Base-by-base conservation (phyloP, 768 basidiomycete species). In the Lactarius quietus region DNA sequence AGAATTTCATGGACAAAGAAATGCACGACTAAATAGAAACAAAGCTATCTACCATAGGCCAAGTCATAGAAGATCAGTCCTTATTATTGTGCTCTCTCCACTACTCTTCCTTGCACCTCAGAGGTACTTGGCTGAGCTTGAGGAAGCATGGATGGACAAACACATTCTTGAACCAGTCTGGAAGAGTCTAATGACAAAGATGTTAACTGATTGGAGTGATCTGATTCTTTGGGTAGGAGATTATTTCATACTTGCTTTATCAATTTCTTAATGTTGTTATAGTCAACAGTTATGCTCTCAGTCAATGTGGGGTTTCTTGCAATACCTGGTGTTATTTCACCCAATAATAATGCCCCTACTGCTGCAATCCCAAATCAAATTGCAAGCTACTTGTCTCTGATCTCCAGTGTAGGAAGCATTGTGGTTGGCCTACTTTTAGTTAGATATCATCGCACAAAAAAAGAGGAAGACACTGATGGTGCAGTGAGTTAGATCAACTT, bases 311-410 rank as follows among this genome's bases (percentile, higher is more conserved):
- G 73, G 15, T 75, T 76, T 54, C 69, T 77, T 17, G 73, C 76
- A 2, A 72, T 77, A 14, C 76, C 74, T 6, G 70, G 70, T 35
- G 72, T 75, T 8, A 3, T 58, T 33, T 18, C 53, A 9, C 3
- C 26, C 8, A 3, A 1, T 1, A 29, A 29, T 7, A 31, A 31
- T 10, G 12, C 20, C 1, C 18, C 14, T 6, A 38, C 1, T 12
- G 48, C 33, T 1, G 73, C 80, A 7, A 79, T 80, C 7, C 70
- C 80, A 1, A 78, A 78, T 0, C 82, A 84, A 69, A 78, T 84
- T 14, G 73, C 78, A 6, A 82, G 82, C 71, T 84, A 82, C 61
- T 57, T 81, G 14, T 84, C 84, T 0, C 77, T 81, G 39, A 65
- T 81, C 0, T 70, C 76, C 1, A 83, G 80, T 63, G 74, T 83